Percentiles rank a stretch among this genome's conserved stretches.
These are phyloP conservation scores for Ophiostoma sp. DNA, from an alignment of 2,329 filamentous ascomycete genomes.

Conservation along the genomic window DNA sequence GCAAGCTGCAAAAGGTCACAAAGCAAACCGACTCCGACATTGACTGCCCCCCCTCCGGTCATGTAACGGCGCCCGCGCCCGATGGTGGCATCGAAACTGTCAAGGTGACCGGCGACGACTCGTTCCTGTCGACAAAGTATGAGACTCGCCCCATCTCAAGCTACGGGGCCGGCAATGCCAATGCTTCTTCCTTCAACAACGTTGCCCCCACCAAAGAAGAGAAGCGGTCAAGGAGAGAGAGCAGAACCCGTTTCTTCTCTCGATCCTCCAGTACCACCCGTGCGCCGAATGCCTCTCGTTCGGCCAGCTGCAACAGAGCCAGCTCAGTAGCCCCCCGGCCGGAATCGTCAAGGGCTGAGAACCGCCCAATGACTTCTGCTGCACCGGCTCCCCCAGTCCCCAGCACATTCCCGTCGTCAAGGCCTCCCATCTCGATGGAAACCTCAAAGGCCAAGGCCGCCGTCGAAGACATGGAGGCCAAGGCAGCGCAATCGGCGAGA, in stretches of 20 bases:
- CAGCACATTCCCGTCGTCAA: neutral
- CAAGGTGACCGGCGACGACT: conserved; percentile 21
- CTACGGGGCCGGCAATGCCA: conserved; percentile 13
- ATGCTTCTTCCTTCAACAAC: neutral
- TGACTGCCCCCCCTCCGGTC: neutral
- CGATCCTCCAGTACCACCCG: conserved; percentile 22
- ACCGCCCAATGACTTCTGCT: neutral
- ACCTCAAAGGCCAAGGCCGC: neutral
- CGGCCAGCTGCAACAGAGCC: conserved; percentile 18
- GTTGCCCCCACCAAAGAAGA: conserved; percentile 22
- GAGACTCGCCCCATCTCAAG: conserved; percentile 18
- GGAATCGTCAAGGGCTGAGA: neutral
- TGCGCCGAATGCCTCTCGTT: conserved; percentile 1
- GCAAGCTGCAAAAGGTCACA: conserved; percentile 35
- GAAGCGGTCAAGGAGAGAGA: conserved; percentile 27
- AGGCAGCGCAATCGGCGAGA: conserved; percentile 18
- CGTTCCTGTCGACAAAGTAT: conserved; percentile 24
- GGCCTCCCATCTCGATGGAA: neutral
- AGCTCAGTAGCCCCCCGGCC: neutral
- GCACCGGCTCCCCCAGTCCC: neutral
- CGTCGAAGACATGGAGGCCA: conserved; percentile 3
- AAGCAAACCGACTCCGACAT: conserved; percentile 25
- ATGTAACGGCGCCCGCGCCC: conserved; percentile 9
- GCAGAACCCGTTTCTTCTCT: conserved; percentile 19
- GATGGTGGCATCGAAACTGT: conserved; percentile 20